Evolutionary conservation across 202 grass and related monocot species (phyloP).

Genomic region (Brachypodium distachyon): DNA sequence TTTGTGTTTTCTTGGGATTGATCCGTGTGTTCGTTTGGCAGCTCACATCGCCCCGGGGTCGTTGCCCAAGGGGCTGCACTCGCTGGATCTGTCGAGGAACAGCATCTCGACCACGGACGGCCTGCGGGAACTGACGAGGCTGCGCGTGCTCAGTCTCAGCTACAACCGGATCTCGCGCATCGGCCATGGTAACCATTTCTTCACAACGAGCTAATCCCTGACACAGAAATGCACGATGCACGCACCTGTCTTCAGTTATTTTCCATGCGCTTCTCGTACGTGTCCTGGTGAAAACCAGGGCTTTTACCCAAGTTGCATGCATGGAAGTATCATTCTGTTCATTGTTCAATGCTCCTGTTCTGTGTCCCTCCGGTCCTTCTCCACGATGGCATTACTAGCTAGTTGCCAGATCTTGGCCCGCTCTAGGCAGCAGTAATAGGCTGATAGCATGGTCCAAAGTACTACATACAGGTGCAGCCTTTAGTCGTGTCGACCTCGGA

Average conservation of each 20-base stretch:
- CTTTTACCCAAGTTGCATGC: neutral
- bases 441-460: constrained; percentile 18
- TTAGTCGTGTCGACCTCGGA: neutral
- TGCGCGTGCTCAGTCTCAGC: constrained; percentile 82
- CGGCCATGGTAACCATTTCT: constrained; percentile 52
- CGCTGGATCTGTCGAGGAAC: constrained; percentile 86
- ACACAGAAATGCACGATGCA: too few species aligned
- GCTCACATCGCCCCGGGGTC: constrained; percentile 54
- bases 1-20: neutral
- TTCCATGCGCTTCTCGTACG: neutral
- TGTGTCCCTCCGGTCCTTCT: neutral
- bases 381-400: neutral
- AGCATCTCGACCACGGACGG: constrained; percentile 72
- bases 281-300: neutral
- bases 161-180: constrained; percentile 91
- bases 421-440: neutral
- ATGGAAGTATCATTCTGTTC: neutral
- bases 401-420: neutral
- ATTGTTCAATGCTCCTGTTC: neutral
- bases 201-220: neutral
- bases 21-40: neutral
- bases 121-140: constrained; percentile 67
- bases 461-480: neutral
- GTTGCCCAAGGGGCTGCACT: constrained; percentile 68
- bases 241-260: too few species aligned